Evolutionary conservation across 495 filamentous ascomycete species (phyloP).

Genomic region (Lasiosphaeria miniovina): DNA sequence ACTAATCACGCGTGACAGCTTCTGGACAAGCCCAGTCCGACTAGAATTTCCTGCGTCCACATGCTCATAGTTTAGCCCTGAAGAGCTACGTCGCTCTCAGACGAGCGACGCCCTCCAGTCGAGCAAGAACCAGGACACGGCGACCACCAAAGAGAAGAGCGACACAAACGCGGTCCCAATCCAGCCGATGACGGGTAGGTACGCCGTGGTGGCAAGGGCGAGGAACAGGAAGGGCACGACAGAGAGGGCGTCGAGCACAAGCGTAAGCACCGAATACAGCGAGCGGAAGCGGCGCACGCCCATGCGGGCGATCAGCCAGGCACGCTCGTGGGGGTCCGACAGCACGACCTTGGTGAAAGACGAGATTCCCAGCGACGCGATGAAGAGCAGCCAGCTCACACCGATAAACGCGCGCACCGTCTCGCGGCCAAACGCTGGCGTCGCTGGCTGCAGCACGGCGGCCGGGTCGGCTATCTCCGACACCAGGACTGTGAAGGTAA

Average conservation of each 20-base stretch:
- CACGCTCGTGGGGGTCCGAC: not conserved
- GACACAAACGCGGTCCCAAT: not conserved
- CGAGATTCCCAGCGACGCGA: not conserved
- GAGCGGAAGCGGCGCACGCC: not conserved
- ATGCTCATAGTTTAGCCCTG: too few species aligned
- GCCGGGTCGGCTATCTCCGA: not conserved
- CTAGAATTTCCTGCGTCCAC: too few species aligned
- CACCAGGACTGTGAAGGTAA: slow-evolving; percentile 1
- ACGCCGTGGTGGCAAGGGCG: not conserved
- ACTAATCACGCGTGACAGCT: too few species aligned
- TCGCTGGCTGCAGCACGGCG: not conserved
- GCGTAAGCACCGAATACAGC: not conserved
- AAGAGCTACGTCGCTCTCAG: too few species aligned
- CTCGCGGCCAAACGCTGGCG: not conserved
- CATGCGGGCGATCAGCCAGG: not conserved
- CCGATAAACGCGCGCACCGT: not conserved
- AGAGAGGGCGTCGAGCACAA: not conserved
- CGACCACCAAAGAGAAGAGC: not conserved
- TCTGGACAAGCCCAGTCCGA: too few species aligned
- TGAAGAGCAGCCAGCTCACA: slow-evolving; percentile 1
- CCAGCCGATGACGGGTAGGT: not conserved
- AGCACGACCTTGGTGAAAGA: not conserved
- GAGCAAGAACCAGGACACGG: not conserved
- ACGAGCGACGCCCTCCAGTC: not conserved
- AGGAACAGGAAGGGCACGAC: not conserved